Base-by-base conservation (phyloP, 1,139 yeast species). In the Zygosaccharomyces pseudobailii region DNA sequence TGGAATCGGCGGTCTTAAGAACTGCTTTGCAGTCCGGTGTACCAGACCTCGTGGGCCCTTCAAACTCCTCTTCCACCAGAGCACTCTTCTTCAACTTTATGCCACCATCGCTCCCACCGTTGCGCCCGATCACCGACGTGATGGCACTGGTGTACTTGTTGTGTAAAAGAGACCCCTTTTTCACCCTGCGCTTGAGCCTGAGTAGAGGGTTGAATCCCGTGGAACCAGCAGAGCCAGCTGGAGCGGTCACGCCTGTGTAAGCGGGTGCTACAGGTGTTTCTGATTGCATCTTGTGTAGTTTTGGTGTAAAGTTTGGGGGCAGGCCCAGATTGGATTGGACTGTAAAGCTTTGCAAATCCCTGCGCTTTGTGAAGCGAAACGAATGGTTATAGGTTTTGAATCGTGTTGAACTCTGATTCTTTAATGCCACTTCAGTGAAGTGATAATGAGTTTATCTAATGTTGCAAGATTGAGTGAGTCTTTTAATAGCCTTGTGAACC, bases 161-260 rank as follows among this genome's bases (percentile, higher is more conserved):
- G 40, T 36, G 23, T 20, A 36, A 25, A 24, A 36, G 30, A 19
- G 22, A 24, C 8, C 40, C 22, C 10, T n/a, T 36, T 36, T 36
- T 36, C 10, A 42, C 45, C 31, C 36, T 36, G 23, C 41, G 39
- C 28, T 31, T 42, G 22, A 42, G 17, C 24, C 32, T 36, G 30
- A 34, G 45, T 5, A 42, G 31, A 24, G 40, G 32, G 10, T 24
- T 36, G 21, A 36, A 36, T 7, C 32, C 20, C 17, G 25, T 17
- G 10, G 40, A 31, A 24, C 40, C 28, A 17, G 30, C 27, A 13
- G 40, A 36, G 6, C 27, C 40, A 4, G 40, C 30, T 23, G 31
- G 17, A 3, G 24, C 27, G 27, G 9, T 3, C 2, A 9, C 27
- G 4, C 30, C 30, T 27, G 10, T n/a, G 30, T 9, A 6, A 27